A percentile compares a stretch with the other conserved stretches of the same genome.
These are phyloP conservation scores for Rosa chinensis DNA, from an alignment of 306 rosid genomes.

Conservation along the genomic window DNA sequence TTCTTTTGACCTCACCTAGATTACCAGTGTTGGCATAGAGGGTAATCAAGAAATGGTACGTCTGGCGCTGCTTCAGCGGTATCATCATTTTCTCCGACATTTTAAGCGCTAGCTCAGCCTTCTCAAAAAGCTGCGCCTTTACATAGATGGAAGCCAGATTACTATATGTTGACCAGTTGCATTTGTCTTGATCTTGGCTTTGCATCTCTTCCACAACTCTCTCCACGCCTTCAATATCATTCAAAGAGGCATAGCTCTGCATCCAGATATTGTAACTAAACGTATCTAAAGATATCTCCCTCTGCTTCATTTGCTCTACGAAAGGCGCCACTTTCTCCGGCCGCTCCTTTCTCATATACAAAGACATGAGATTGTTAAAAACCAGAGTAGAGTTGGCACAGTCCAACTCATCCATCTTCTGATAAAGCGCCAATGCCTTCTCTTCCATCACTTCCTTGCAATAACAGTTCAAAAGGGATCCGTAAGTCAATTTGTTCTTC, in stretches of 20 bases:
- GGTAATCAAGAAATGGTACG: conserved; percentile 63
- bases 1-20: conserved; percentile 55
- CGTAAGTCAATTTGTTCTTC: conserved; percentile 57
- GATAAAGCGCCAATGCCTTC: conserved; percentile 57
- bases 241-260: conserved; percentile 54
- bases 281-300: conserved; percentile 38
- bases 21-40: conserved; percentile 68
- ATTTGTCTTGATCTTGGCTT: conserved; percentile 27
- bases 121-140: conserved; percentile 56
- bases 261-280: conserved; percentile 63
- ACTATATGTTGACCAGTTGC: conserved; percentile 66
- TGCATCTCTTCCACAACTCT: conserved; percentile 60
- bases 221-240: conserved; percentile 53
- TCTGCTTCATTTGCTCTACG: conserved; percentile 57
- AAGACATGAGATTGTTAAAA: conserved; percentile 60
- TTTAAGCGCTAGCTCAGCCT: conserved; percentile 59
- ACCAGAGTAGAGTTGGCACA: conserved; percentile 40
- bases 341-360: conserved; percentile 61
- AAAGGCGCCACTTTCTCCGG: conserved; percentile 52
- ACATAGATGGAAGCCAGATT: conserved; percentile 72
- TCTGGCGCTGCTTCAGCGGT: conserved; percentile 37
- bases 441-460: conserved; percentile 60
- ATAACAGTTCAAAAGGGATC: conserved; percentile 70
- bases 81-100: conserved; percentile 45
- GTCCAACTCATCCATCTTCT: conserved; percentile 50